Conservation (phyloP, 805 yeast species). For the Myxozyma nipponensis region DNA sequence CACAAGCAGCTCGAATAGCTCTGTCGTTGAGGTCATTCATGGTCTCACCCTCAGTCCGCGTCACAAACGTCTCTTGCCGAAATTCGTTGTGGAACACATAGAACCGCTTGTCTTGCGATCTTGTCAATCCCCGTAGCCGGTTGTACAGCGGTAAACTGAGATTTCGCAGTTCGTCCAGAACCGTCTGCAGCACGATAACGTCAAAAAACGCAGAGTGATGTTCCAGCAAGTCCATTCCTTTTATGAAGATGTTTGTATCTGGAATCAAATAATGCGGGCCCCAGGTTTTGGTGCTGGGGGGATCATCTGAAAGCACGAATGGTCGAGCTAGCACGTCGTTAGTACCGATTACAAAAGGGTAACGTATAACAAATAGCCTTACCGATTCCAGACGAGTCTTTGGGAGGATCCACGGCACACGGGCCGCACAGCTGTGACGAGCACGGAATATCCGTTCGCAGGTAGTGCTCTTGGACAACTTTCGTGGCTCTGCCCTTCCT, state of each 20-base stretch:
- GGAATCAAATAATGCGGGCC: slow-evolving; percentile 78
- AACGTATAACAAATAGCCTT: not conserved
- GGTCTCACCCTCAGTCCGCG: slow-evolving; percentile 60
- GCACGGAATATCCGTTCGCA: slow-evolving; percentile 91
- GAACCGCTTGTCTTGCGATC: slow-evolving; percentile 74
- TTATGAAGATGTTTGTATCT: slow-evolving; percentile 84
- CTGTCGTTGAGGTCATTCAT: slow-evolving; percentile 90
- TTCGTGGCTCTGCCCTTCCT: slow-evolving; percentile 82
- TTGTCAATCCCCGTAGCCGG: slow-evolving; percentile 71
- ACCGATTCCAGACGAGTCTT: slow-evolving; percentile 47
- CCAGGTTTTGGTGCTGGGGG: slow-evolving; percentile 46
- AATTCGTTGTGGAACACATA: slow-evolving; percentile 93
- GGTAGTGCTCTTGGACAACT: slow-evolving; percentile 88
- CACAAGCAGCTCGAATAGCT: slow-evolving; percentile 71
- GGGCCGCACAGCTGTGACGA: slow-evolving; percentile 62
- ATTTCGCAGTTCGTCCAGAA: slow-evolving; percentile 86
- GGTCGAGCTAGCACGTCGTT: slow-evolving; percentile 39
- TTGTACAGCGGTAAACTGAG: slow-evolving; percentile 83
- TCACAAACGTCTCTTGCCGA: slow-evolving; percentile 61
- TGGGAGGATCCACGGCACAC: slow-evolving; percentile 54
- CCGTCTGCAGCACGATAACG: slow-evolving; percentile 93
- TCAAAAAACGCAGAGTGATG: slow-evolving; percentile 72
- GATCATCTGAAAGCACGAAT: slow-evolving; percentile 61
- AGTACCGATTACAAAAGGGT: not conserved
- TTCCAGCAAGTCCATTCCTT: slow-evolving; percentile 87